phyloP scores from a whole-genome alignment of 1,284 basidiomycete genomes.

The Mrakiaceae sp. region DNA sequence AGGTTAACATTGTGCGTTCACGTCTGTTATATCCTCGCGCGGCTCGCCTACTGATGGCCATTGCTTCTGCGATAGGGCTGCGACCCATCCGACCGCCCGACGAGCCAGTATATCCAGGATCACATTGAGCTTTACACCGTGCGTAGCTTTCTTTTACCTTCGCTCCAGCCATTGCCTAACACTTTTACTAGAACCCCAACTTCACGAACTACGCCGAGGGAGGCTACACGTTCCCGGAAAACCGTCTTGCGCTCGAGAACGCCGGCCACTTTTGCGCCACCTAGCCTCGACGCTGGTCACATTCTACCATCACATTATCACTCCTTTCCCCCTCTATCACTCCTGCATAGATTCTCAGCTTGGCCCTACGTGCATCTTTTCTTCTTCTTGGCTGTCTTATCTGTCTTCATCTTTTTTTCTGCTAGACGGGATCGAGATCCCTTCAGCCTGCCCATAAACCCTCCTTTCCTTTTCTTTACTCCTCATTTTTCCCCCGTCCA shows the following conservation, averaged over 20 bases:
- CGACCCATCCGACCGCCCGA: conserved; percentile 27
- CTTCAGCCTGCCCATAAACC: too few species aligned
- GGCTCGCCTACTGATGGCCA: background rate
- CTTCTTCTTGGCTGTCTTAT: too few species aligned
- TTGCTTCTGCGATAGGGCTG: conserved; percentile 18
- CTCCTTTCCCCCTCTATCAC: too few species aligned
- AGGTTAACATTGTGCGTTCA: conserved; percentile 22
- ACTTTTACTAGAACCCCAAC: background rate
- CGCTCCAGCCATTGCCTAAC: background rate
- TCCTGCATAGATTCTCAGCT: too few species aligned
- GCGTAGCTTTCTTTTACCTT: background rate
- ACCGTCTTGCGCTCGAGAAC: background rate
- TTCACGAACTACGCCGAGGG: conserved; percentile 16
- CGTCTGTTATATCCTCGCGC: too few species aligned
- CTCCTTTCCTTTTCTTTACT: too few species aligned
- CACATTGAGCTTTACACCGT: conserved; percentile 28
- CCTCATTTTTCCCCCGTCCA: too few species aligned
- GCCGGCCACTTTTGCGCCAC: background rate
- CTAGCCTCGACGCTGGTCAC: background rate
- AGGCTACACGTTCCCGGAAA: background rate
- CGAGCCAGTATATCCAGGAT: conserved; percentile 25
- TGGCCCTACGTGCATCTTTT: too few species aligned
- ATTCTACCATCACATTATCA: background rate
- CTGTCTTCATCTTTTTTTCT: too few species aligned
- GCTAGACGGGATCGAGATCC: too few species aligned